A percentile compares a stretch with the other conserved stretches of the same genome.
Evolutionary conservation across 345 rosid species (phyloP).

Genomic region (Populus ilicifolia): DNA sequence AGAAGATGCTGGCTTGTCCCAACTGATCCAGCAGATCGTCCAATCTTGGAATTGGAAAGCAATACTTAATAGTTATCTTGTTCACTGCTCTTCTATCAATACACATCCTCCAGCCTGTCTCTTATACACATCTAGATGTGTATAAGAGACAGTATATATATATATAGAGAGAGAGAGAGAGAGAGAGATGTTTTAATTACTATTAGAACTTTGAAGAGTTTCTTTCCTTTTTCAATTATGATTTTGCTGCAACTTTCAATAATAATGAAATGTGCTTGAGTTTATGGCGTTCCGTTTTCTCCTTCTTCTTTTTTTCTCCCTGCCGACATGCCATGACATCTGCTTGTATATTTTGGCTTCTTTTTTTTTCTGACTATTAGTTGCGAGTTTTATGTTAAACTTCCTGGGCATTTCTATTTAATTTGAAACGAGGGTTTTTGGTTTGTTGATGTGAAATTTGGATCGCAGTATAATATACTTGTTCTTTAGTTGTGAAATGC

Average conservation of each 20-base stretch:
- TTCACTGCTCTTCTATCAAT: too few relatives aligned
- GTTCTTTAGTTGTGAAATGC: neutral
- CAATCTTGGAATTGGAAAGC: too few relatives aligned
- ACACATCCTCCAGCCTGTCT: too few relatives aligned
- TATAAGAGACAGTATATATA: too few relatives aligned
- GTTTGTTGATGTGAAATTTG: neutral
- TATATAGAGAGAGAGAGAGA: too few relatives aligned
- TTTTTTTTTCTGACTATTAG: conserved; percentile 1
- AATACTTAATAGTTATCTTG: too few relatives aligned
- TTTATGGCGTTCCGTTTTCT: neutral
- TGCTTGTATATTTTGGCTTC: neutral
- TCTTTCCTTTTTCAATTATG: neutral
- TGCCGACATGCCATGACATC: neutral
- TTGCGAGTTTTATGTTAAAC: neutral
- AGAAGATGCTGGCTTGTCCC: too few relatives aligned
- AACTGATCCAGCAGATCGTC: too few relatives aligned
- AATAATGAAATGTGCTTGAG: neutral
- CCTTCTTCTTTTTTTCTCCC: neutral
- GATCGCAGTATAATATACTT: neutral
- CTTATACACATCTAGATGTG: too few relatives aligned
- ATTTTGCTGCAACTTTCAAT: neutral
- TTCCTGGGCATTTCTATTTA: neutral
- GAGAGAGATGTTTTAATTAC: too few relatives aligned
- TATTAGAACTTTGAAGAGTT: neutral
- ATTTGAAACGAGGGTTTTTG: conserved; percentile 3